A percentile compares a stretch with the other conserved stretches of the same genome.
Evolutionary conservation across 2,329 filamentous ascomycete genomes (phyloP).

Genomic region (Leptographium radiaticola): DNA sequence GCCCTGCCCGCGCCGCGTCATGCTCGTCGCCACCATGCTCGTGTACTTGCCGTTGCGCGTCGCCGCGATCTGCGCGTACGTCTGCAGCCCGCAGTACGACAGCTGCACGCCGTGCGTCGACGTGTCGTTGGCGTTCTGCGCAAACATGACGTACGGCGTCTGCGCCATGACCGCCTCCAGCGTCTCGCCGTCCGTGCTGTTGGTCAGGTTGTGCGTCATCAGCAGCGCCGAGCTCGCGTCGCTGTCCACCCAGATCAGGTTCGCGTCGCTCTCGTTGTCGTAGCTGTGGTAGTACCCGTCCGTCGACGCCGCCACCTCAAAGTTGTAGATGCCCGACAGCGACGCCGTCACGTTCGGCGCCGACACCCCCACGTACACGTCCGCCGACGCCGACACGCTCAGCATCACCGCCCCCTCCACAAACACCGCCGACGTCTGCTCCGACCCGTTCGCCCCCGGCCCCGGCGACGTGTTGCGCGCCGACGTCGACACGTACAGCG

Average conservation of each 20-base stretch:
- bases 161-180: constrained; percentile 41
- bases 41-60: constrained; percentile 37
- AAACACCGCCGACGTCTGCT: constrained; percentile 38
- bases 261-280: constrained; percentile 33
- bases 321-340: constrained; percentile 59
- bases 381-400: constrained; percentile 44
- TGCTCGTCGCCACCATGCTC: constrained; percentile 40
- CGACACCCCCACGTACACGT: constrained; percentile 64
- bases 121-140: constrained; percentile 43
- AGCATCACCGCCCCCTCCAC: constrained; percentile 57
- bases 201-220: constrained; percentile 61
- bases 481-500: constrained; percentile 62
- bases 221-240: constrained; percentile 70
- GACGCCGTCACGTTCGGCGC: constrained; percentile 51
- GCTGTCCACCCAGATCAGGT: constrained; percentile 71
- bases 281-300: constrained; percentile 63
- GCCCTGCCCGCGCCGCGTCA: constrained; percentile 55
- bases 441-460: constrained; percentile 32
- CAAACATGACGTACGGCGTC: constrained; percentile 67
- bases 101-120: constrained; percentile 56
- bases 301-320: constrained; percentile 71
- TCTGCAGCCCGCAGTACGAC: constrained; percentile 71
- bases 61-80: constrained; percentile 48
- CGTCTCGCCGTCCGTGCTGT: constrained; percentile 29
- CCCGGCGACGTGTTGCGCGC: constrained; percentile 52